A percentile compares a stretch with the other conserved stretches of the same genome.
Conservation (phyloP, 2,329 filamentous ascomycete species). For the Fusarium burgessii region DNA sequence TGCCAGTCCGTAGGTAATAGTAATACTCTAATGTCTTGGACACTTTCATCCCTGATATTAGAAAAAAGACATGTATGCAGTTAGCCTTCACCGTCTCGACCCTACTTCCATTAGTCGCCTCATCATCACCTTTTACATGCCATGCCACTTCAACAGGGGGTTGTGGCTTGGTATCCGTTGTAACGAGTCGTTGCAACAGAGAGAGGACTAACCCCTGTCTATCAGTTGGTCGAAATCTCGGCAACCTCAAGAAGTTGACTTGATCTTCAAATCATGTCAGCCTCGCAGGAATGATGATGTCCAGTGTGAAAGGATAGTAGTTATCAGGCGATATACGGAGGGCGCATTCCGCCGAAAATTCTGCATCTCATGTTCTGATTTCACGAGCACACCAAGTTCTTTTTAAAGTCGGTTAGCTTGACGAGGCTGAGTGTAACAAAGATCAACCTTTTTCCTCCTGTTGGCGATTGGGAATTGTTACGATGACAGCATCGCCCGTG, state of each 20-base stretch:
- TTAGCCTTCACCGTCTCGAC: constrained; percentile 33
- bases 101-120: constrained; percentile 17
- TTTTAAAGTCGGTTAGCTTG: constrained; percentile 32
- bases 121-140: constrained; percentile 27
- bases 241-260: constrained; percentile 26
- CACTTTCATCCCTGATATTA: constrained; percentile 17
- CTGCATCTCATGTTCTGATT: constrained; percentile 31
- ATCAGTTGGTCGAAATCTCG: constrained; percentile 37
- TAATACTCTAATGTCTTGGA: constrained; percentile 1
- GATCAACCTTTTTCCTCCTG: neutral
- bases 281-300: constrained; percentile 35
- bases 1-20: constrained; percentile 4
- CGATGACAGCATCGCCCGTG: constrained; percentile 33
- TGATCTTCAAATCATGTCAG: constrained; percentile 35
- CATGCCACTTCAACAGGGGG: constrained; percentile 22
- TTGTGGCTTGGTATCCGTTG: constrained; percentile 30
- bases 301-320: constrained; percentile 10
- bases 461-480: constrained; percentile 3
- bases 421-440: constrained; percentile 25
- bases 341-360: constrained; percentile 35
- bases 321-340: constrained; percentile 40
- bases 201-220: constrained; percentile 22
- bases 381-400: constrained; percentile 32
- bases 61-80: constrained; percentile 1
- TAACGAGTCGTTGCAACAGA: constrained; percentile 4